These are phyloP conservation scores for Citrus sp. DNA, from an alignment of 345 rosid species.

Conservation along the genomic window DNA sequence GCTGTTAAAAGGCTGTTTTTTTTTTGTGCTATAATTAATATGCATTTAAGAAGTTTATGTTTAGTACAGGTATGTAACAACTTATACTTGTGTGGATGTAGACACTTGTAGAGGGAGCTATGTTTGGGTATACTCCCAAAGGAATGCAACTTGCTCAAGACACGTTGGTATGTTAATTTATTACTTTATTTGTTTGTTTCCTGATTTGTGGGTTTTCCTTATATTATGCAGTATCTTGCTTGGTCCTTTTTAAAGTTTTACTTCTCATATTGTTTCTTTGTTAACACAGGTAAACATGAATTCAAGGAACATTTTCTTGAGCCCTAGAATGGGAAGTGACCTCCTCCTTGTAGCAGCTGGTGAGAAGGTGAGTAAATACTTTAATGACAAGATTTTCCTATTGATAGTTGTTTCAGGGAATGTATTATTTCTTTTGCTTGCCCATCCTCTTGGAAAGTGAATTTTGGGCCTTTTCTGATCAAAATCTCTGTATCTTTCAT, in stretches of 20 bases:
- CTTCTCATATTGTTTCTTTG: slow-evolving; percentile 10
- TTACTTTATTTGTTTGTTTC: background rate
- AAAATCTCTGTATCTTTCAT: slow-evolving; percentile 3
- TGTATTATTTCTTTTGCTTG: background rate
- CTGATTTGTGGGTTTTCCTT: background rate
- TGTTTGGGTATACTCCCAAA: slow-evolving; percentile 68
- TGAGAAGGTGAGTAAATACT: slow-evolving; percentile 59
- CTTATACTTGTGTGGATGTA: slow-evolving; percentile 30
- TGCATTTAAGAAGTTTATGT: background rate
- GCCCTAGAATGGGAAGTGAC: slow-evolving; percentile 55
- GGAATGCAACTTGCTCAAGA: slow-evolving; percentile 97
- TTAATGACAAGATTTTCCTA: background rate
- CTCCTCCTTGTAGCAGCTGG: slow-evolving; percentile 82
- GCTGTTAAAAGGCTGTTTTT: background rate
- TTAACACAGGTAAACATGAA: slow-evolving; percentile 62
- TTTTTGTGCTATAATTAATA: background rate
- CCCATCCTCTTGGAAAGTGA: background rate
- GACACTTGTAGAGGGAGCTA: slow-evolving; percentile 88
- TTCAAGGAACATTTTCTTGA: slow-evolving; percentile 53
- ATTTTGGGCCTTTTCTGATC: background rate
- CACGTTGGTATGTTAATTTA: slow-evolving; percentile 48
- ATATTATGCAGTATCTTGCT: background rate
- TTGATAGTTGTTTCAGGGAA: background rate
- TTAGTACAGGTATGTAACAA: background rate
- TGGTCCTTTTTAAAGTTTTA: background rate